Percentiles rank a stretch among this genome's conserved stretches.
Evolutionary conservation across 164 flowering plant genomes (phyloP).

Genomic region (Aristolochia contorta): DNA sequence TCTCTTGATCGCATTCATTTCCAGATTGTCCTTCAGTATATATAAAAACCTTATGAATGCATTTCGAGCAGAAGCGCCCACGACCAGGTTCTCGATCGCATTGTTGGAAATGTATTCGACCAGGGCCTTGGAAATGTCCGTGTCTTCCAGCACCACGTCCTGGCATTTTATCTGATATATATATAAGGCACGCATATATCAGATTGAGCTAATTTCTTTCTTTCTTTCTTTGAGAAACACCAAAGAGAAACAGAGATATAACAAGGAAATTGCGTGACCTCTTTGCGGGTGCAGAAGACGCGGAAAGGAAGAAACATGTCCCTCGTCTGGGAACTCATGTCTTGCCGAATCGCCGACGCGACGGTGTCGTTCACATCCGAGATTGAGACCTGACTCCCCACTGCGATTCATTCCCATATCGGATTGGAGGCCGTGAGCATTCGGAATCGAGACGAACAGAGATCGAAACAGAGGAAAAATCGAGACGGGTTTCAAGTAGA

Average conservation of each 20-base stretch:
- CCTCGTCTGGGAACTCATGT: conserved; percentile 15
- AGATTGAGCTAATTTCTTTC: no score
- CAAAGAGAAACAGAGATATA: no score
- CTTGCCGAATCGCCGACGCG: conserved; percentile 7
- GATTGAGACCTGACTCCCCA: conserved; percentile 15
- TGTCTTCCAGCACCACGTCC: conserved; percentile 48
- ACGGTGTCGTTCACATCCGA: conserved; percentile 6
- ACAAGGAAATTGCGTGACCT: no score
- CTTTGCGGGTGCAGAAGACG: conserved; percentile 25
- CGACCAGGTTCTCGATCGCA: conserved; percentile 50
- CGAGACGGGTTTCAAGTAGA: not conserved
- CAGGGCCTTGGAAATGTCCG: conserved; percentile 45
- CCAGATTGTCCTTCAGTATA: no score
- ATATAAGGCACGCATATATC: no score
- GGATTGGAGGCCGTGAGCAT: no score
- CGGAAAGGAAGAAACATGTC: conserved; percentile 44
- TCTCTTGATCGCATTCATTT: no score
- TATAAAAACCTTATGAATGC: conserved; percentile 63
- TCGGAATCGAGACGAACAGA: not conserved
- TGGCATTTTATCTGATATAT: conserved; percentile 49
- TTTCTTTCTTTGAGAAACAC: no score
- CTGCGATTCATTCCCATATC: conserved; percentile 15
- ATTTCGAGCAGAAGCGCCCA: conserved; percentile 43
- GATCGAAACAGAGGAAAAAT: not conserved
- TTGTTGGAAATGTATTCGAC: conserved; percentile 47